Conservation (phyloP, 306 rosid genomes). For the Canavalia gladiata region DNA sequence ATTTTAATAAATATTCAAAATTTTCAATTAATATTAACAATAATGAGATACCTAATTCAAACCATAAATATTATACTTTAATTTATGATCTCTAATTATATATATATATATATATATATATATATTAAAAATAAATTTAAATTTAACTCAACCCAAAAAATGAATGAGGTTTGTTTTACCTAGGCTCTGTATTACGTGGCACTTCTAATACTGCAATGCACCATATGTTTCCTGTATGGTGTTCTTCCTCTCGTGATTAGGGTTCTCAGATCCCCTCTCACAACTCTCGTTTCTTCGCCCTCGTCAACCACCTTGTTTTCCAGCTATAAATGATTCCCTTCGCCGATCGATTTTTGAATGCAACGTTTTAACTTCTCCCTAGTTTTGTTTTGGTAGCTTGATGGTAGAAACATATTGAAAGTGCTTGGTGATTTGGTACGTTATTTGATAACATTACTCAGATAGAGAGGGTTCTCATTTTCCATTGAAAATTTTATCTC, state of each 20-base stretch:
- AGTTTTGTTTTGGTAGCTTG: background rate
- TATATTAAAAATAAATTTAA: too few species aligned
- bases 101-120: too few species aligned
- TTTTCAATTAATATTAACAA: too few species aligned
- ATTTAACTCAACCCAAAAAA: too few species aligned
- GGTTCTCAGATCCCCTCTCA: constrained; percentile 17
- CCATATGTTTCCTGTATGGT: too few species aligned
- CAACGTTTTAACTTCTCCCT: background rate
- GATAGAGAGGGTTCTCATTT: background rate
- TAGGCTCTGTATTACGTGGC: too few species aligned
- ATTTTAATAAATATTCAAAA: too few species aligned
- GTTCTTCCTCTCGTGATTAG: constrained; percentile 21
- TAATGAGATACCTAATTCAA: too few species aligned
- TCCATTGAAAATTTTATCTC: background rate
- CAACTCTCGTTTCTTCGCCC: constrained; percentile 15
- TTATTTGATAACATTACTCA: background rate
- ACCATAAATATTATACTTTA: too few species aligned
- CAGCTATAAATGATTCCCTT: background rate
- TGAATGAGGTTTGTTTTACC: too few species aligned
- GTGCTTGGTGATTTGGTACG: constrained; percentile 35
- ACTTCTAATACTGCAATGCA: too few species aligned
- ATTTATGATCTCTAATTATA: too few species aligned
- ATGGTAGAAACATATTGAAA: background rate
- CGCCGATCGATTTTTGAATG: background rate
- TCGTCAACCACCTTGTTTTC: background rate